Evolutionary conservation across 306 rosid genomes (phyloP).

Genomic region (Dalbergia oliveri): DNA sequence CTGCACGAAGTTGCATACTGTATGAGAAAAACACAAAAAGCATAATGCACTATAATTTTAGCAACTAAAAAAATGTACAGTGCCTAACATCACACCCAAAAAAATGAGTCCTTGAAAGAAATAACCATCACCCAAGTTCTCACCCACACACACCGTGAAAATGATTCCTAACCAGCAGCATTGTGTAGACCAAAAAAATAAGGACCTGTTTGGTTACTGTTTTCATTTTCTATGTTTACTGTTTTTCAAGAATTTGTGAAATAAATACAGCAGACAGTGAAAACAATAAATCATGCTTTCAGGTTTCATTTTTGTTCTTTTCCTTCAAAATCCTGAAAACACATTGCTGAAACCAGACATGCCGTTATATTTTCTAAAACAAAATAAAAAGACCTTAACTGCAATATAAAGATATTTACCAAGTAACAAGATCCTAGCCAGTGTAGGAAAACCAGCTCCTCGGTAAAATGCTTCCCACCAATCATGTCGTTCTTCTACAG

Average conservation of each 20-base stretch:
- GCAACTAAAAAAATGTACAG: not conserved
- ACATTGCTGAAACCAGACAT: not conserved
- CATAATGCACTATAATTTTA: conserved; percentile 26
- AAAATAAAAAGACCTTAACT: not conserved
- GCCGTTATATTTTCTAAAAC: too few species aligned
- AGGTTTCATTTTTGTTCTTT: too few species aligned
- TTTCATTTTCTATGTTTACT: too few species aligned
- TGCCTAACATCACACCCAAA: not conserved
- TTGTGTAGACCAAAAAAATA: not conserved
- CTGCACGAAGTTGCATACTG: conserved; percentile 61
- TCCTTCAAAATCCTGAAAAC: not conserved
- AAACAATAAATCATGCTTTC: too few species aligned
- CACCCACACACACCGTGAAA: not conserved
- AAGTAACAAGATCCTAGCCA: conserved; percentile 74
- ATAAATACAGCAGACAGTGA: too few species aligned
- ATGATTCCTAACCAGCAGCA: conserved; percentile 4
- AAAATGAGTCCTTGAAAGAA: conserved; percentile 5
- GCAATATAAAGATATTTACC: conserved; percentile 57
- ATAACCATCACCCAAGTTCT: conserved; percentile 7
- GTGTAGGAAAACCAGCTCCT: conserved; percentile 76
- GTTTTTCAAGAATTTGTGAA: too few species aligned
- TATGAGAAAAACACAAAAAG: conserved; percentile 37
- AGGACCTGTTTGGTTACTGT: too few species aligned
- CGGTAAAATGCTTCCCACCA: conserved; percentile 76
- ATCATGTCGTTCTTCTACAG: conserved; percentile 63